Percentiles rank a stretch among this genome's conserved stretches.
phyloP scores from a whole-genome alignment of 371 early-diverging fungal genomes.

The Saksenaea oblongispora region DNA sequence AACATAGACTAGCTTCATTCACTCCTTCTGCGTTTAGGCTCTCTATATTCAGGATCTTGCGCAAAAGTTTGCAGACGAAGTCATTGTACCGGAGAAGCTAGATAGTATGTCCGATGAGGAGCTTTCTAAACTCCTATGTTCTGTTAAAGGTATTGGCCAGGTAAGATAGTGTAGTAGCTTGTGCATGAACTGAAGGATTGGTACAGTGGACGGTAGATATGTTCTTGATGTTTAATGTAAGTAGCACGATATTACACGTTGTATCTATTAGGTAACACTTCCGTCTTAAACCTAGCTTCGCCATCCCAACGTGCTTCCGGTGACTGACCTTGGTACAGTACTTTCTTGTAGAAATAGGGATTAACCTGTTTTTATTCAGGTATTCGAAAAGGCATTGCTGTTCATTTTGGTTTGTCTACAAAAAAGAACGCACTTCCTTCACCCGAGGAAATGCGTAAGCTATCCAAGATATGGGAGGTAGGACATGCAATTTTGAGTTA shows the following conservation, averaged over 20 bases:
- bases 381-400: conserved; percentile 52
- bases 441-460: conserved; percentile 42
- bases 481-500: no score
- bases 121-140: conserved; percentile 38
- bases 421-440: conserved; percentile 28
- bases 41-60: conserved; percentile 54
- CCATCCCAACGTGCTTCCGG: conserved; percentile 58
- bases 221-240: conserved; percentile 51
- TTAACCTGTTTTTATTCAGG: conserved; percentile 10
- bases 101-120: conserved; percentile 44
- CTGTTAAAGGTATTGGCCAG: conserved; percentile 60
- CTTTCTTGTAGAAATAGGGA: not conserved
- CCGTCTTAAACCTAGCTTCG: conserved; percentile 17
- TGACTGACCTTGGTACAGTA: conserved; percentile 52
- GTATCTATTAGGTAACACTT: not conserved
- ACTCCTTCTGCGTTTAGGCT: conserved; percentile 16
- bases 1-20: not conserved
- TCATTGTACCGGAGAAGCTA: conserved; percentile 37
- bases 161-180: conserved; percentile 16
- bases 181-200: not conserved
- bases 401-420: conserved; percentile 34
- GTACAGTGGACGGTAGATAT: conserved; percentile 62
- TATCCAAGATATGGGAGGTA: conserved; percentile 49
- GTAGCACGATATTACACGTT: not conserved
- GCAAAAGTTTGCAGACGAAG: conserved; percentile 41